A percentile compares a stretch with the other conserved stretches of the same genome.
These are phyloP conservation scores for Eucalyptus coolabah DNA, from an alignment of 345 rosid genomes.

Conservation along the genomic window DNA sequence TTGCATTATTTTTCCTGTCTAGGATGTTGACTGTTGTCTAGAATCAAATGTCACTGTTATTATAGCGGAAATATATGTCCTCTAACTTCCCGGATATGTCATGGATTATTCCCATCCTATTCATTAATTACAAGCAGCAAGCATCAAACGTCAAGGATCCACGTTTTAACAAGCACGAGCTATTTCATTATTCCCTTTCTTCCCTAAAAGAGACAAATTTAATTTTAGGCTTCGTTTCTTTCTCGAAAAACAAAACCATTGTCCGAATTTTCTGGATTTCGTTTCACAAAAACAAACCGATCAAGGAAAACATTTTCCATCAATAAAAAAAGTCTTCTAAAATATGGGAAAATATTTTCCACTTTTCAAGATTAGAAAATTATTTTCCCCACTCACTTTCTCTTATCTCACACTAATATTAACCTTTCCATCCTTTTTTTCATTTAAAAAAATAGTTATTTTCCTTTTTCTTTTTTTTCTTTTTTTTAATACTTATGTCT, in stretches of 20 bases:
- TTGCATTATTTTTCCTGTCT: neutral
- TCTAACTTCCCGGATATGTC: neutral
- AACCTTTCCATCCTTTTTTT: too few species aligned
- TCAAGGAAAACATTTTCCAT: too few species aligned
- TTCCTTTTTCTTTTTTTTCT: too few species aligned
- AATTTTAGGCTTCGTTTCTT: too few species aligned
- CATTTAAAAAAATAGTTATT: too few species aligned
- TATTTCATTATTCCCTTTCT: neutral
- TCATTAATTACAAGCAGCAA: neutral
- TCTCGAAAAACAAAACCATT: rapidly evolving
- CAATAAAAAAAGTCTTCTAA: too few species aligned
- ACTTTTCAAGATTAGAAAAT: too few species aligned
- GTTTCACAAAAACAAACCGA: rapidly evolving
- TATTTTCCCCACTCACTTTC: too few species aligned
- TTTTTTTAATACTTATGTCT: too few species aligned
- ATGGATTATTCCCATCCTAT: neutral
- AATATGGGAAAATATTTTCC: too few species aligned
- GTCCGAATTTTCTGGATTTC: too few species aligned
- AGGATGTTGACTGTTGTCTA: neutral
- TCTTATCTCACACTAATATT: too few species aligned
- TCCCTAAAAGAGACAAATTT: neutral
- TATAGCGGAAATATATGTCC: neutral
- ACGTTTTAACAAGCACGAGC: neutral
- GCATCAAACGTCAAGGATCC: neutral
- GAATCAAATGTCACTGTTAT: neutral